Conservation (phyloP, 441 rosid genomes). For the Euphorbia corollata region DNA sequence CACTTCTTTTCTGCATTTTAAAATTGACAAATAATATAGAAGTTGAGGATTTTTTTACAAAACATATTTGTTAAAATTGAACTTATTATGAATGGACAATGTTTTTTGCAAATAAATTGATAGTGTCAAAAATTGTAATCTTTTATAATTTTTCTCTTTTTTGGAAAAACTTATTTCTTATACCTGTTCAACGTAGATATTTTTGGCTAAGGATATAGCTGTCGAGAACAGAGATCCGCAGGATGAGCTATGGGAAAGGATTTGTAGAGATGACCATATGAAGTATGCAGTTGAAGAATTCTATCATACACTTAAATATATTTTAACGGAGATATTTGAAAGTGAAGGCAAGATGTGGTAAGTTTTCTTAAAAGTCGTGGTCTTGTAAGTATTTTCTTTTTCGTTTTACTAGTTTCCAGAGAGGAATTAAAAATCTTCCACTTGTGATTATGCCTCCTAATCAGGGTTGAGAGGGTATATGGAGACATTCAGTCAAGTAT, state of each 20-base stretch:
- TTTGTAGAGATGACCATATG: slow-evolving; percentile 83
- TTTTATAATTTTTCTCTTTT: background rate
- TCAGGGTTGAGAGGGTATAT: slow-evolving; percentile 87
- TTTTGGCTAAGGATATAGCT: slow-evolving; percentile 88
- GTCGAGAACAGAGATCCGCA: slow-evolving; percentile 60
- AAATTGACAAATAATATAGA: background rate
- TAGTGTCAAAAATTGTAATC: background rate
- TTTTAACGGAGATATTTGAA: slow-evolving; percentile 67
- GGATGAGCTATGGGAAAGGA: slow-evolving; percentile 82
- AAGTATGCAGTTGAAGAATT: slow-evolving; percentile 94
- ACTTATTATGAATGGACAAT: background rate
- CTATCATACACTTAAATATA: slow-evolving; percentile 51
- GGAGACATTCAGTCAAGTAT: slow-evolving; percentile 57
- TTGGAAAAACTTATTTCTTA: background rate
- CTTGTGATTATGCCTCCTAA: slow-evolving; percentile 21
- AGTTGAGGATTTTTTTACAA: background rate
- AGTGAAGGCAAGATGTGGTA: slow-evolving; percentile 94
- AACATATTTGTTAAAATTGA: background rate
- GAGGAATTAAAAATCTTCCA: slow-evolving; percentile 14
- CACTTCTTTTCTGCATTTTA: background rate
- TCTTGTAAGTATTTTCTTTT: background rate
- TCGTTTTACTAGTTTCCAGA: background rate
- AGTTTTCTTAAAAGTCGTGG: slow-evolving; percentile 14
- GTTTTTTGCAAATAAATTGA: background rate
- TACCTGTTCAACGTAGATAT: slow-evolving; percentile 40